phyloP scores from a whole-genome alignment of 345 rosid species.

The Lepidium didymum region DNA sequence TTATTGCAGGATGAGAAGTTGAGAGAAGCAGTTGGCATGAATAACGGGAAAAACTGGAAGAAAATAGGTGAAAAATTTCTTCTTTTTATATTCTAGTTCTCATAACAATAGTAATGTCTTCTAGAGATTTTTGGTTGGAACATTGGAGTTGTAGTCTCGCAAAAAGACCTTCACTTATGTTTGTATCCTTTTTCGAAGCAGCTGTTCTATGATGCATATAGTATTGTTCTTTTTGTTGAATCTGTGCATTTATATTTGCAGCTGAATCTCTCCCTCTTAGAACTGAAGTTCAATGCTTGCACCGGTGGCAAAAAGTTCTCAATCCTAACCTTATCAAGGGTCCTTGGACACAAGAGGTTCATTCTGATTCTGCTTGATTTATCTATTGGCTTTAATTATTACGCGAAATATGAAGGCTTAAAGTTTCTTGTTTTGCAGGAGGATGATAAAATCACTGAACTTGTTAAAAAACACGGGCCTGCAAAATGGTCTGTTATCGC shows the following conservation, averaged over 20 bases:
- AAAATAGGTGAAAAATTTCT: slow-evolving; percentile 50
- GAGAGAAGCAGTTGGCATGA: slow-evolving; percentile 64
- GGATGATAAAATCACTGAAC: slow-evolving; percentile 77
- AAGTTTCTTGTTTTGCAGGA: slow-evolving; percentile 41
- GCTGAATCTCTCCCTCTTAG: slow-evolving; percentile 78
- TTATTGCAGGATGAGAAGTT: slow-evolving; percentile 75
- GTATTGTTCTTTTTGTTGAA: neutral
- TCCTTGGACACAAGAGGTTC: slow-evolving; percentile 96
- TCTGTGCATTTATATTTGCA: slow-evolving; percentile 30
- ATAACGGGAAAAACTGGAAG: slow-evolving; percentile 85
- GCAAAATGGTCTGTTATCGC: slow-evolving; percentile 94
- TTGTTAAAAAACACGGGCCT: slow-evolving; percentile 74
- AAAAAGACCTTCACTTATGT: neutral
- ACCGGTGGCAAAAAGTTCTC: slow-evolving; percentile 99
- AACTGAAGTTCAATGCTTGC: slow-evolving; percentile 97
- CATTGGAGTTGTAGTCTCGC: neutral
- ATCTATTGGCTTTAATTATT: neutral
- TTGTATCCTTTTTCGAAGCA: neutral
- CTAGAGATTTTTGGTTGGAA: neutral
- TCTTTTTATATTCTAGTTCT: neutral
- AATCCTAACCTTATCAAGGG: slow-evolving; percentile 96
- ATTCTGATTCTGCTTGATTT: neutral
- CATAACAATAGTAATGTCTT: neutral
- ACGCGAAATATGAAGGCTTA: neutral
- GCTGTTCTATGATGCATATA: neutral